Percentiles rank a stretch among this genome's conserved stretches.
phyloP scores from a whole-genome alignment of 257 asterid genomes.

The Parsonsia alboflavescens region DNA sequence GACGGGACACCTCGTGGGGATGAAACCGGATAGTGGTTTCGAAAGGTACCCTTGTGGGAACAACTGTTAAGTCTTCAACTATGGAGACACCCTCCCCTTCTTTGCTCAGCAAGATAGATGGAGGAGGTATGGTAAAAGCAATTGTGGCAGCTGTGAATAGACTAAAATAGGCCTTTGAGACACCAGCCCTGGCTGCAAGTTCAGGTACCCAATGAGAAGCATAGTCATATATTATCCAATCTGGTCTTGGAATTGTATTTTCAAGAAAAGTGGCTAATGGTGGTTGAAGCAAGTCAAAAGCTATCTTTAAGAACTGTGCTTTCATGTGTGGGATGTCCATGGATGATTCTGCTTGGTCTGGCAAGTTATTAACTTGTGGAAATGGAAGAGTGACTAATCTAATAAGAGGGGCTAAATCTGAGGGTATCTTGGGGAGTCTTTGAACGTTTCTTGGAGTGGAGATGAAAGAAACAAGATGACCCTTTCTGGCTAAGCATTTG shows the following conservation, averaged over 20 bases:
- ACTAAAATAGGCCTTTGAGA: conserved; percentile 51
- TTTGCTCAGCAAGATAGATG: conserved; percentile 33
- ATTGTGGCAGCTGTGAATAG: conserved; percentile 70
- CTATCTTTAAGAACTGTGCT: conserved; percentile 66
- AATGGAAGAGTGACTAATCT: conserved; percentile 40
- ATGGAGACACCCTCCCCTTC: conserved; percentile 28
- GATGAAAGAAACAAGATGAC: conserved; percentile 66
- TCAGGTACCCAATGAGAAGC: conserved; percentile 77
- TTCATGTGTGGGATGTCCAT: conserved; percentile 71
- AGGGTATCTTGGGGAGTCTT: conserved; percentile 46
- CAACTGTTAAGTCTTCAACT: conserved; percentile 50
- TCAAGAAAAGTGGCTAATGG: conserved; percentile 46
- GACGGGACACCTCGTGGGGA: conserved; percentile 53
- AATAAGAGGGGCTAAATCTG: conserved; percentile 40
- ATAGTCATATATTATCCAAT: conserved; percentile 74
- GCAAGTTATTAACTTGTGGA: conserved; percentile 46
- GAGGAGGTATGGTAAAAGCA: conserved; percentile 68
- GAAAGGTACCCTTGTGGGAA: conserved; percentile 73
- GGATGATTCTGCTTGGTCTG: conserved; percentile 68
- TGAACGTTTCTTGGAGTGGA: conserved; percentile 75
- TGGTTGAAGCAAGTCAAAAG: conserved; percentile 59
- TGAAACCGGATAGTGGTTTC: conserved; percentile 40
- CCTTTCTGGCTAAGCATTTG: conserved; percentile 50
- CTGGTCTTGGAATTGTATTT: conserved; percentile 48
- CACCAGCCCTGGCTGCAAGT: conserved; percentile 34